Evolutionary conservation across 1,139 yeast genomes (phyloP), one percentile per base, ranked within the genome.

Genomic region (Magnusiomyces fungicola): DNA sequence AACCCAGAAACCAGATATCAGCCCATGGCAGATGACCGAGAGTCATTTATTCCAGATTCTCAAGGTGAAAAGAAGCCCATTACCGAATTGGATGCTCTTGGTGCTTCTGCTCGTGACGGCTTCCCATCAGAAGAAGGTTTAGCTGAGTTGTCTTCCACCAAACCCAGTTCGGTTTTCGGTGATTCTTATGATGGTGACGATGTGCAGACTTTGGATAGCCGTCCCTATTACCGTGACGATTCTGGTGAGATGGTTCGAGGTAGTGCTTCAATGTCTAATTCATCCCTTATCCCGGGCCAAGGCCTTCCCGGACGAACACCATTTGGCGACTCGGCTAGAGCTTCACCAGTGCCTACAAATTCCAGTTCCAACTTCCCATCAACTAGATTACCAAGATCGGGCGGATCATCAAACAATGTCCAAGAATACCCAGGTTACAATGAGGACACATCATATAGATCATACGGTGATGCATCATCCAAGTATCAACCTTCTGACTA

Each of bases 11-110:
- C 94, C 16, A 78, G 96, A 59, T 92, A 92, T 71, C 94, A 89
- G 72, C 97, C 97, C 58, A 87, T 92, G 88, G 84, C 85, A 60
- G 98, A 92, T 66, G 98, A 92, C 64, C 81, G 98, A 67, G 94
- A 87, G 50, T 86, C 96, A 22, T 92, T 92, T 68, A 78, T 81
- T 59, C 81, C 81, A 30, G 74, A 80, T 56, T 69, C 67, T 42
- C 74, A 75, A 32, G 68, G 67, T 23, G 75, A 72, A 48, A 80
- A 76, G 55, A 46, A 49, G 18, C 67, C 69, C 43, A 88, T 80
- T 56, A 77, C 86, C 56, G 97, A 89, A 68, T 75, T 90, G 56
- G 81, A 83, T 67, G 97, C 95, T 3, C 74, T 90, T 55, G 96
- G 96, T 49, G 92, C 85, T 30, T 80, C 94, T 18, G 96, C 94